Conservation (phyloP, 805 yeast species). For the Wickerhamiella dianesei region DNA sequence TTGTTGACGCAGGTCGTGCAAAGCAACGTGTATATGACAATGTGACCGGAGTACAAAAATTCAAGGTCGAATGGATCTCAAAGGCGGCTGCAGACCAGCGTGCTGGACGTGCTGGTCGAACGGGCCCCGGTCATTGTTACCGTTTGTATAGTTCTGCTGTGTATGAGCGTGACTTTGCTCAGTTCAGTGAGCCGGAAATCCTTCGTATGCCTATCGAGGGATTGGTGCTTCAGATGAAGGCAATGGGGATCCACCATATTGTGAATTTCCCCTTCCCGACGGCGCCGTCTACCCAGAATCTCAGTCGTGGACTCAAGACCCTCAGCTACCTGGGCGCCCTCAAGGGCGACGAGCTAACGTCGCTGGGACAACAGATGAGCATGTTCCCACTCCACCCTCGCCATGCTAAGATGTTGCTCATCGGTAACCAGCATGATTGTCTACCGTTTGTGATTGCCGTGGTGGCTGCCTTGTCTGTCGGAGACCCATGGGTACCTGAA, state of each 20-base stretch:
- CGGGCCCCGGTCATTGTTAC: slow-evolving; percentile 97
- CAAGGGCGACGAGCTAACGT: slow-evolving; percentile 48
- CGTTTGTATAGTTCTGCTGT: slow-evolving; percentile 87
- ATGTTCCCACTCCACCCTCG: slow-evolving; percentile 88
- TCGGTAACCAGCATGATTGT: slow-evolving; percentile 79
- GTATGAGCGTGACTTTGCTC: slow-evolving; percentile 69
- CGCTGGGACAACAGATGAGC: slow-evolving; percentile 74
- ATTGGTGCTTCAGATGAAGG: slow-evolving; percentile 87
- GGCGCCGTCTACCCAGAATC: slow-evolving; percentile 55
- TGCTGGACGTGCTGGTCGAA: slow-evolving; percentile 95
- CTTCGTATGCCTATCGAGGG: slow-evolving; percentile 93
- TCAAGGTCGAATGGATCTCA: slow-evolving; percentile 80
- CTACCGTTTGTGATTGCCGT: slow-evolving; percentile 80
- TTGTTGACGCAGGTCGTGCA: slow-evolving; percentile 87
- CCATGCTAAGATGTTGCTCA: slow-evolving; percentile 74
- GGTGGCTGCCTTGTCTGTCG: slow-evolving; percentile 85
- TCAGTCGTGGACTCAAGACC: slow-evolving; percentile 53
- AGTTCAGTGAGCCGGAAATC: slow-evolving; percentile 81
- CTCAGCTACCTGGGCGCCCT: slow-evolving; percentile 71
- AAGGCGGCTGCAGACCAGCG: slow-evolving; percentile 95
- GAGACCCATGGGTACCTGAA: slow-evolving; percentile 74
- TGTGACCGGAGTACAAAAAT: slow-evolving; percentile 82
- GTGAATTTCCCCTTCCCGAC: slow-evolving; percentile 94
- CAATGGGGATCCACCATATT: slow-evolving; percentile 89
- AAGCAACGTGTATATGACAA: slow-evolving; percentile 77